Evolutionary conservation across 164 flowering plant genomes (phyloP).

Genomic region (grape (Vitis vinifera)): DNA sequence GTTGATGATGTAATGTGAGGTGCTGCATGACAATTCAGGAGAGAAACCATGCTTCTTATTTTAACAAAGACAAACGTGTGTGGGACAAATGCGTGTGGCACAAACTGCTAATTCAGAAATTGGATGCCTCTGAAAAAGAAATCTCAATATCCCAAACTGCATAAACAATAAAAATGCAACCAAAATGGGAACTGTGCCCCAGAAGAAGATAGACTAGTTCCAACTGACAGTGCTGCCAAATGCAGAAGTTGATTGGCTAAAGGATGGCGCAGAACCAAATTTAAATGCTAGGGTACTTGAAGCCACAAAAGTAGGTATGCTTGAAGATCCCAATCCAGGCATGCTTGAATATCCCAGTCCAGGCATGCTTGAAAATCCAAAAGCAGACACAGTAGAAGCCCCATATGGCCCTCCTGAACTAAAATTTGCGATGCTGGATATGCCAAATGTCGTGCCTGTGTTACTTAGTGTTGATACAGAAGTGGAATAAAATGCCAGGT

Average conservation of each 20-base stretch:
- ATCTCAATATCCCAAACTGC: too few relatives aligned
- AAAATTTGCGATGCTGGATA: too few relatives aligned
- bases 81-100: neutral
- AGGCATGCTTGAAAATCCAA: too few relatives aligned
- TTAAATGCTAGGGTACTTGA: constrained; percentile 47
- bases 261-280: constrained; percentile 60
- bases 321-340: constrained; percentile 61
- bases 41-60: too few relatives aligned
- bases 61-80: neutral
- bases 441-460: too few relatives aligned
- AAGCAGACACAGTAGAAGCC: too few relatives aligned
- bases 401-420: too few relatives aligned
- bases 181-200: constrained; percentile 68
- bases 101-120: neutral
- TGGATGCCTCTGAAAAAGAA: neutral
- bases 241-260: constrained; percentile 72
- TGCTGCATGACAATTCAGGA: too few relatives aligned
- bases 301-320: constrained; percentile 58
- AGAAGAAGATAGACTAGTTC: constrained; percentile 57
- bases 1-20: too few relatives aligned
- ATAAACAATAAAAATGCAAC: constrained; percentile 18
- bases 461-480: too few relatives aligned
- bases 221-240: constrained; percentile 72
- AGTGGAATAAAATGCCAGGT: too few relatives aligned
- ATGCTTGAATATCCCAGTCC: constrained; percentile 16